Evolutionary conservation across 495 filamentous ascomycete species (phyloP).

Genomic region (Penicillium silybi): DNA sequence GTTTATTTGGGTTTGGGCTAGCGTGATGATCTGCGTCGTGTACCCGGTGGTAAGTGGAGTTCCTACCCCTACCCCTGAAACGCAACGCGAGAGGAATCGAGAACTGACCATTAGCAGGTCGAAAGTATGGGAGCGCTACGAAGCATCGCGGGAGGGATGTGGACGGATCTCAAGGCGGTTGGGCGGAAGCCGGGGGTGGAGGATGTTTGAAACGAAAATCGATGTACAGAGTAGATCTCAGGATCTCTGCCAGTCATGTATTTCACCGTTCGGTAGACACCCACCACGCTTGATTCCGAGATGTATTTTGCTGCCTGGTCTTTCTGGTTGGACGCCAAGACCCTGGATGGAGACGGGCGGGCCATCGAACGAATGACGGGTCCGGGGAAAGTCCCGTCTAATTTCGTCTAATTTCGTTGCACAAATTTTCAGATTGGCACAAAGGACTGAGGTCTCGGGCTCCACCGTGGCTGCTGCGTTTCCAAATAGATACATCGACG

Average conservation of each 20-base stretch:
- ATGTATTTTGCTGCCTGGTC: neutral
- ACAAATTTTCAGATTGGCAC: too few relatives aligned
- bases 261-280: too few relatives aligned
- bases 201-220: neutral
- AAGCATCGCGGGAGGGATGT: constrained; percentile 20
- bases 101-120: constrained; percentile 6
- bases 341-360: neutral
- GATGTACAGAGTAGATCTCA: neutral
- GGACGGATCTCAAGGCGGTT: constrained; percentile 15
- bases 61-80: neutral
- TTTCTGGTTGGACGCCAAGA: neutral
- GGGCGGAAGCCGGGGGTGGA: constrained; percentile 3
- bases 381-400: neutral
- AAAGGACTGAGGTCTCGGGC: neutral
- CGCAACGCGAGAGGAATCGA: neutral
- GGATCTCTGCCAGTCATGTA: neutral
- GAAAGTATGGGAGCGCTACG: constrained; percentile 33
- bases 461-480: neutral
- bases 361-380: neutral
- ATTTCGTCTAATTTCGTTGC: too few relatives aligned
- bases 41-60: constrained; percentile 32
- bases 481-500: neutral
- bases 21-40: constrained; percentile 38
- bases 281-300: neutral
- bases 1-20: constrained; percentile 43